phyloP scores from a whole-genome alignment of 2,329 filamentous ascomycete species.

The Xylogone sp. region DNA sequence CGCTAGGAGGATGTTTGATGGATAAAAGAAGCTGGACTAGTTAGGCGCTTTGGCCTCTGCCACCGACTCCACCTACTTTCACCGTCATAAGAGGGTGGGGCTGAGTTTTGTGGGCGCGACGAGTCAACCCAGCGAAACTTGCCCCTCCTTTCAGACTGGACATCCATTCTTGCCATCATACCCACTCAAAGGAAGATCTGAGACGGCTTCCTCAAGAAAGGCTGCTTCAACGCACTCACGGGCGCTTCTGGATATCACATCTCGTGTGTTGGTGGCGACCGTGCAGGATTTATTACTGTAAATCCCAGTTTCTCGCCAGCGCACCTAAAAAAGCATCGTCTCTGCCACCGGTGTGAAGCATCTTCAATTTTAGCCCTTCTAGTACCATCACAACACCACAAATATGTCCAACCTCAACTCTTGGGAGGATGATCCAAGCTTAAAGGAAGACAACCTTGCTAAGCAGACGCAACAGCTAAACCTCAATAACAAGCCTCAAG shows the following conservation, averaged over 20 bases:
- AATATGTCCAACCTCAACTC: slow-evolving; percentile 87
- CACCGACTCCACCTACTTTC: not conserved
- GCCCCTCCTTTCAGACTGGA: not conserved
- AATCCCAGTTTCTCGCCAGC: not conserved
- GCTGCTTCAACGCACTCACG: not conserved
- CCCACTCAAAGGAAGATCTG: not conserved
- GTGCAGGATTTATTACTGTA: not conserved
- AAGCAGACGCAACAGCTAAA: slow-evolving; percentile 76
- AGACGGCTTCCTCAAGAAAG: not conserved
- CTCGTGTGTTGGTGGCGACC: not conserved
- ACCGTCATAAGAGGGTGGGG: not conserved
- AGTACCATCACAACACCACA: slow-evolving; percentile 3
- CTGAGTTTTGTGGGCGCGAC: not conserved
- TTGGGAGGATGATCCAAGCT: slow-evolving; percentile 85
- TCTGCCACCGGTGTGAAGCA: not conserved
- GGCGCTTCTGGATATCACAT: not conserved
- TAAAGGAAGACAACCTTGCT: slow-evolving; percentile 71
- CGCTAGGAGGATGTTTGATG: not conserved
- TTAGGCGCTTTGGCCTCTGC: not conserved
- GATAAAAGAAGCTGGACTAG: not conserved
- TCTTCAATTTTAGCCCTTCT: not conserved
- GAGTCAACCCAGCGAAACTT: not conserved
- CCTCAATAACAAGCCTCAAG: slow-evolving; percentile 50
- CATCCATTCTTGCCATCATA: not conserved
- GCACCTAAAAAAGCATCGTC: not conserved